Conservation (phyloP, 2,329 filamentous ascomycete species). For the Pleoardoris graminearum region DNA sequence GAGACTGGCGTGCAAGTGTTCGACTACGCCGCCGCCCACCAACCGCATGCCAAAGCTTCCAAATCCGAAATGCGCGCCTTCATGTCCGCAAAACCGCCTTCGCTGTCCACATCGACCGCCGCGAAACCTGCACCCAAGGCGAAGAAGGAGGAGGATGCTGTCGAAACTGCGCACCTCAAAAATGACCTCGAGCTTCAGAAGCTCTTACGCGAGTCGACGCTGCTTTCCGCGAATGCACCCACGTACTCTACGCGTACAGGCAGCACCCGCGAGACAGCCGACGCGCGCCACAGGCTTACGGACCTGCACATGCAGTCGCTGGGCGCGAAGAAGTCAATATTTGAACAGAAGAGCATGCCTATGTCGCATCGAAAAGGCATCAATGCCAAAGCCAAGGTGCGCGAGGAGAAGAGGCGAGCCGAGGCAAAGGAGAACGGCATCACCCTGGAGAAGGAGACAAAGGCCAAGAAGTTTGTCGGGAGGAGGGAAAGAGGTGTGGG, state of each 20-base stretch:
- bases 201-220: conserved; percentile 87
- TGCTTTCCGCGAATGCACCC: conserved; percentile 65
- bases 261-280: conserved; percentile 52
- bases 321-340: conserved; percentile 75
- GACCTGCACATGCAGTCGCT: conserved; percentile 83
- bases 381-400: conserved; percentile 62
- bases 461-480: conserved; percentile 45
- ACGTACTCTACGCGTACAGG: conserved; percentile 42
- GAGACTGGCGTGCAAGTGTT: conserved; percentile 49
- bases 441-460: conserved; percentile 69
- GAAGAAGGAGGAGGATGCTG: conserved; percentile 52
- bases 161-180: conserved; percentile 71
- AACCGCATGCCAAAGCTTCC: conserved; percentile 27
- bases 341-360: conserved; percentile 84
- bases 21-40: conserved; percentile 42
- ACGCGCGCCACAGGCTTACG: conserved; percentile 76
- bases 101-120: conserved; percentile 35
- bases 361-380: conserved; percentile 88
- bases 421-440: conserved; percentile 91
- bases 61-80: conserved; percentile 75
- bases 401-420: conserved; percentile 70
- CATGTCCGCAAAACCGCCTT: conserved; percentile 64
- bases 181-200: conserved; percentile 92
- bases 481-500: conserved; percentile 67
- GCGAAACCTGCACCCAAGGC: conserved; percentile 18